Evolutionary conservation across 2,329 filamentous ascomycete genomes (phyloP), one percentile per base, ranked within the genome.

Genomic region (Sporothrix schenckii): DNA sequence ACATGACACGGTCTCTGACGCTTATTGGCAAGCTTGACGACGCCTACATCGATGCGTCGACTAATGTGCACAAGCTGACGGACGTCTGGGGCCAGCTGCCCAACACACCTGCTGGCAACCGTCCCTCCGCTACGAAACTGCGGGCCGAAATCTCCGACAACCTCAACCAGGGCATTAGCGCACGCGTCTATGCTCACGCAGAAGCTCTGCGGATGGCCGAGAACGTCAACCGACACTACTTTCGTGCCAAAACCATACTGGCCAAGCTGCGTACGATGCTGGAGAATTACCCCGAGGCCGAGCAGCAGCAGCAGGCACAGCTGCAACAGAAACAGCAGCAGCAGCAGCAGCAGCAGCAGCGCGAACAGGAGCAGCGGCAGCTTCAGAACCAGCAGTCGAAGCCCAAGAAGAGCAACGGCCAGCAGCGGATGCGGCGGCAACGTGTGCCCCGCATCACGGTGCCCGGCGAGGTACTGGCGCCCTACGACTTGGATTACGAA

Each of bases 1-100:
- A 91, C 76, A 85, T 91, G 75, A 82, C 85, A 72, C 87, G 89
- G 70, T 91, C 89, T 30, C 80, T 91, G 58, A 89, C 87, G 4
- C 81, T 91, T 50, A 88, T 91, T 72, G 85, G 86, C 68, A 85
- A 89, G 73, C 87, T 91, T 68, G 88, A 91, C 77, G 77, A 85
- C 73, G 82, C 79, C 19, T 89, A 90, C 74, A 77, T 80, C n/a
- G 80, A 87, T 65, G 83, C 86, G 9, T 90, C 88, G 14, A 74
- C 79, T 68, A 82, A 80, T 30, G 81, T 90, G 2, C 79, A 90
- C 76, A 82, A 87, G 24, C 81, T 90, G 68, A 87, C 88, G 3
- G 83, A 81, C 4, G 76, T 78, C 68, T 91, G 88, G 85, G 85
- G 84, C 39, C 82, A 82, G 72, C 83, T 89, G 0, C 87, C 87